phyloP scores from a whole-genome alignment of 805 yeast genomes.

The Candida nitratophila region DNA sequence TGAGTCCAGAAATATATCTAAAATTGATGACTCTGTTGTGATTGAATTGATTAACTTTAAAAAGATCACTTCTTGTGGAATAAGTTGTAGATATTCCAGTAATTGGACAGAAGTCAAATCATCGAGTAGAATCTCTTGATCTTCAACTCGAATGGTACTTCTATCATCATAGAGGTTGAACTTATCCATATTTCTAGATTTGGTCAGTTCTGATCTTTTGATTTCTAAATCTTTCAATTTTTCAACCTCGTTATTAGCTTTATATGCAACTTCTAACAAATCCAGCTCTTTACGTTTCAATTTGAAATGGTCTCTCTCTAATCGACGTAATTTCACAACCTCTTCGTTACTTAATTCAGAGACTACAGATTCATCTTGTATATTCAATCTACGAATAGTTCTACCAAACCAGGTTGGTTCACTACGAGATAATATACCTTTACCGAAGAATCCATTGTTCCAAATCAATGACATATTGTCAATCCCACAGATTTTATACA shows the following conservation, averaged over 20 bases:
- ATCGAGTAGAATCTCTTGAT: conserved; percentile 25
- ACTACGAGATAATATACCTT: conserved; percentile 81
- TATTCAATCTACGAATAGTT: conserved; percentile 48
- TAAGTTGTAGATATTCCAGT: conserved; percentile 55
- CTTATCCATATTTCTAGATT: conserved; percentile 19
- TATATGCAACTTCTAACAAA: conserved; percentile 29
- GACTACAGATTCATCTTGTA: conserved; percentile 16
- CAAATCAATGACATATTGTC: conserved; percentile 55
- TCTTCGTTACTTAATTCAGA: conserved; percentile 56
- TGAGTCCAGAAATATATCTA: conserved; percentile 5
- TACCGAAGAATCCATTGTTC: conserved; percentile 89
- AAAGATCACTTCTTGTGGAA: conserved; percentile 72
- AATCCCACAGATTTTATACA: conserved; percentile 35
- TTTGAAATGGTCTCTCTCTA: conserved; percentile 68
- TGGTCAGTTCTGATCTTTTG: conserved; percentile 23
- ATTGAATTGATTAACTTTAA: conserved; percentile 38
- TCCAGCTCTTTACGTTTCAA: conserved; percentile 58
- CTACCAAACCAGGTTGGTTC: conserved; percentile 89
- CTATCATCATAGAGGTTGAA: conserved; percentile 1
- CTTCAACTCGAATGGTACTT: conserved; percentile 27
- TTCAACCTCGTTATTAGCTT: conserved; percentile 11
- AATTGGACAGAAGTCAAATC: conserved; percentile 14
- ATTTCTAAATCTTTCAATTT: conserved; percentile 30
- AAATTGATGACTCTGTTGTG: neutral
- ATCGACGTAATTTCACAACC: conserved; percentile 64